Evolutionary conservation across 1,284 basidiomycete species (phyloP).

Genomic region (Ceratobasidium sp.): DNA sequence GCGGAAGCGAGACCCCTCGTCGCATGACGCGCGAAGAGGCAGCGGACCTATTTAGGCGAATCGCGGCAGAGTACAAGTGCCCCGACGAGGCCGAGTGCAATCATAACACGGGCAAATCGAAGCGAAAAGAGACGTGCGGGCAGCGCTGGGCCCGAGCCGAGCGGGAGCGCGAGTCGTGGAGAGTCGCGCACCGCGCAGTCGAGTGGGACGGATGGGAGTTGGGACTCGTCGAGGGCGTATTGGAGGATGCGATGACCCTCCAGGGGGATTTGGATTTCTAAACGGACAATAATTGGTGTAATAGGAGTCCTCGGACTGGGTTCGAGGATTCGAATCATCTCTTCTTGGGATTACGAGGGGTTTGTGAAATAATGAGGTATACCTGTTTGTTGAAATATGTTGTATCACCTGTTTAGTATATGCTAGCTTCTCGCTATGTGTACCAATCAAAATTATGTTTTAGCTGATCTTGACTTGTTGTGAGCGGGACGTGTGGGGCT

Average conservation of each 20-base stretch:
- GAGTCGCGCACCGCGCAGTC: conserved; percentile 78
- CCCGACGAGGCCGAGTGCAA: background rate
- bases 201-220: conserved; percentile 93
- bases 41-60: conserved; percentile 30
- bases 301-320: too few species aligned
- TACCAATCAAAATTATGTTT: too few species aligned
- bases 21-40: conserved; percentile 47
- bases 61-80: conserved; percentile 24
- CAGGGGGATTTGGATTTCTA: conserved; percentile 35
- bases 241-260: conserved; percentile 60
- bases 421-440: too few species aligned
- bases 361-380: too few species aligned
- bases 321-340: too few species aligned
- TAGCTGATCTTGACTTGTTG: too few species aligned
- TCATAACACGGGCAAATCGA: background rate
- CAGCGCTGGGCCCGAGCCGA: conserved; percentile 78
- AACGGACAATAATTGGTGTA: background rate
- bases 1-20: conserved; percentile 49
- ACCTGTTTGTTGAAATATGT: too few species aligned
- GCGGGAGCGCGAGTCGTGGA: conserved; percentile 70
- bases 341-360: too few species aligned
- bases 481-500: too few species aligned
- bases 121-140: conserved; percentile 50
- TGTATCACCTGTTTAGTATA: too few species aligned
- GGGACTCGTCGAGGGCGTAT: conserved; percentile 77